phyloP scores from a whole-genome alignment of 306 rosid genomes.

The Dicorynia guianensis region DNA sequence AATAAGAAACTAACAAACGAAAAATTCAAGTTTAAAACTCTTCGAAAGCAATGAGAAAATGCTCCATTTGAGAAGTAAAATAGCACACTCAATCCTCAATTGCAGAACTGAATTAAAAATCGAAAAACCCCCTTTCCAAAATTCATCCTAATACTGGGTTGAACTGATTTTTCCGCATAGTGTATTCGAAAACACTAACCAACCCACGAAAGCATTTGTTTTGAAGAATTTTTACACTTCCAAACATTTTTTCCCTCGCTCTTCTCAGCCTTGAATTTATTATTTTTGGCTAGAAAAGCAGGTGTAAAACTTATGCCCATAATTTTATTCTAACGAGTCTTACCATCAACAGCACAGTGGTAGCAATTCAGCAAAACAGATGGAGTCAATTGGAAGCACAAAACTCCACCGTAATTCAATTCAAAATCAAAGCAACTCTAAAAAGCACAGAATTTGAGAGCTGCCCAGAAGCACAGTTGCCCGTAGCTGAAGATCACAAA shows the following conservation, averaged over 20 bases:
- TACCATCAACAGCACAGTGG: conserved; percentile 48
- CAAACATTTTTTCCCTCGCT: neutral
- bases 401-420: conserved; percentile 22
- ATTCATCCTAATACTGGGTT: conserved; percentile 20
- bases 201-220: conserved; percentile 25
- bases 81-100: conserved; percentile 11
- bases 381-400: conserved; percentile 13
- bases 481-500: conserved; percentile 41
- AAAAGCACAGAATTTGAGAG: conserved; percentile 25
- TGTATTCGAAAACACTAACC: conserved; percentile 36
- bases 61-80: conserved; percentile 33
- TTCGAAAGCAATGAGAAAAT: conserved; percentile 7
- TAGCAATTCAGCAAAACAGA: conserved; percentile 39
- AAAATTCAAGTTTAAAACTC: conserved; percentile 24
- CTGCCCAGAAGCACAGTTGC: conserved; percentile 1
- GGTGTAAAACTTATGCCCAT: neutral
- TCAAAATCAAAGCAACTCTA: conserved; percentile 45
- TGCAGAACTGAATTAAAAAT: conserved; percentile 34
- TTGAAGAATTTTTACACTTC: conserved; percentile 12
- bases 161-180: conserved; percentile 31
- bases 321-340: conserved; percentile 34
- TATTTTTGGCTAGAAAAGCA: neutral
- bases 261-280: conserved; percentile 1
- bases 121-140: neutral
- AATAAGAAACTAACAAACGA: neutral